phyloP scores from a whole-genome alignment of 768 basidiomycete genomes.

The Aureoboletus auriporus region DNA sequence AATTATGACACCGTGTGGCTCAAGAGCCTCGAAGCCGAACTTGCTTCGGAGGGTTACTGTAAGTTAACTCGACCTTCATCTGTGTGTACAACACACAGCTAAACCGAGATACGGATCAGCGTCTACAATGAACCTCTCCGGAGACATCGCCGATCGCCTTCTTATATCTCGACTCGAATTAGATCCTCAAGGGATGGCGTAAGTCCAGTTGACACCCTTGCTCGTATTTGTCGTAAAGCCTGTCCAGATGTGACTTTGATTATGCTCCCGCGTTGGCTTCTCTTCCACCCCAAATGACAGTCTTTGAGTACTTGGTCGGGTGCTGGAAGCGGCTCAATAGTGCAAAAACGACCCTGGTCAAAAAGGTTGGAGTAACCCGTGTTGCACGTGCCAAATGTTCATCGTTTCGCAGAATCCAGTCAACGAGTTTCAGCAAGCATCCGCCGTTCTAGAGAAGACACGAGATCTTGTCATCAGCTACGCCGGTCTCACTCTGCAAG shows the following conservation, averaged over 20 bases:
- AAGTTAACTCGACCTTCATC: not conserved
- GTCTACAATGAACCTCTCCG: slow-evolving; percentile 43
- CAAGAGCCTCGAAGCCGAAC: slow-evolving; percentile 66
- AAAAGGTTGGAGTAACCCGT: slow-evolving; percentile 46
- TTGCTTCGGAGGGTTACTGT: slow-evolving; percentile 57
- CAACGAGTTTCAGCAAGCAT: slow-evolving; percentile 55
- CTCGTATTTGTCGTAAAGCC: not conserved
- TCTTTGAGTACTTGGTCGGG: slow-evolving; percentile 85
- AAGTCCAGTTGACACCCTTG: slow-evolving; percentile 28
- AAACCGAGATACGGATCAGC: slow-evolving; percentile 13
- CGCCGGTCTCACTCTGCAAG: slow-evolving; percentile 83
- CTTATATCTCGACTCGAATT: slow-evolving; percentile 84
- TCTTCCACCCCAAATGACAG: slow-evolving; percentile 72
- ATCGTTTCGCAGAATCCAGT: slow-evolving; percentile 44
- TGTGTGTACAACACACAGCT: not conserved
- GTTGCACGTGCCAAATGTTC: slow-evolving; percentile 33
- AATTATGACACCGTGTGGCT: slow-evolving; percentile 79
- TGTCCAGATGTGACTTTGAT: slow-evolving; percentile 65
- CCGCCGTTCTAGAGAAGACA: slow-evolving; percentile 64
- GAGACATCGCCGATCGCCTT: slow-evolving; percentile 68
- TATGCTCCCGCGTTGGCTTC: slow-evolving; percentile 71
- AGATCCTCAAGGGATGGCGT: slow-evolving; percentile 69
- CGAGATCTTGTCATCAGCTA: slow-evolving; percentile 86
- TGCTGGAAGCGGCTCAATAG: slow-evolving; percentile 87
- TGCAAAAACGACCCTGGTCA: slow-evolving; percentile 49